Base-by-base conservation (phyloP, 1,284 basidiomycete species). In the Agaricales sp. region DNA sequence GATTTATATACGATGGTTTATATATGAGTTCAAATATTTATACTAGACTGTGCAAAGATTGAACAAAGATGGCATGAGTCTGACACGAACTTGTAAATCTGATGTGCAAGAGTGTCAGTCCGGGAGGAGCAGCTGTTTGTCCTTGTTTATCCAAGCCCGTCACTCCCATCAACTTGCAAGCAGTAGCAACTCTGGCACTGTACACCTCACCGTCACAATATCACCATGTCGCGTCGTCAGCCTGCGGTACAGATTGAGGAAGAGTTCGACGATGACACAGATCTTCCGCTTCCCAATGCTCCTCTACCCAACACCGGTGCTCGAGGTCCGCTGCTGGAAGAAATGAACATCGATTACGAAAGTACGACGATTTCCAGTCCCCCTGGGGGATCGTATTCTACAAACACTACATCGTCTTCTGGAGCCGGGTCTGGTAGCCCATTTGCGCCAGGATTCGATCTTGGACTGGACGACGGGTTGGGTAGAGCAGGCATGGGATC, bases 201-300 rank as follows among this genome's bases (percentile, higher is more conserved):
- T 35, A 35, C 30, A 11, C 30, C 8, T n/a, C 30, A 35, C 30
- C n/a, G n/a, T 37, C 12, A 37, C 16, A 37, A 12, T 37, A 37
- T 37, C 44, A 66, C 53, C 58, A 87, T 87, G 85, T 79, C 81
- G 53, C 76, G 77, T 56, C 72, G 75, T 64, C n/a, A n/a, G n/a
- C 65, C 79, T 55, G 76, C 76, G 18, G 62, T 72, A 47, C 45
- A 46, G 52, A 69, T 80, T 49, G 73, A 84, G 45, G 84, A 80
- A 55, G 79, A 86, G 57, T 93, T 92, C 61, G 88, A 92, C 76
- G 90, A 93, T 68, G 89, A 92, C 59, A 88, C 87, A 14, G 90
- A 93, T 62, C 74, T 92, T 41, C 83, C 82, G 2, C 70, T 85
- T 39, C 87, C 81, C 1, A 68, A 67, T 22, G 73, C 73, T n/a